These are phyloP conservation scores for Metschnikowia shivogae DNA, from an alignment of 805 yeast species.

Conservation along the genomic window DNA sequence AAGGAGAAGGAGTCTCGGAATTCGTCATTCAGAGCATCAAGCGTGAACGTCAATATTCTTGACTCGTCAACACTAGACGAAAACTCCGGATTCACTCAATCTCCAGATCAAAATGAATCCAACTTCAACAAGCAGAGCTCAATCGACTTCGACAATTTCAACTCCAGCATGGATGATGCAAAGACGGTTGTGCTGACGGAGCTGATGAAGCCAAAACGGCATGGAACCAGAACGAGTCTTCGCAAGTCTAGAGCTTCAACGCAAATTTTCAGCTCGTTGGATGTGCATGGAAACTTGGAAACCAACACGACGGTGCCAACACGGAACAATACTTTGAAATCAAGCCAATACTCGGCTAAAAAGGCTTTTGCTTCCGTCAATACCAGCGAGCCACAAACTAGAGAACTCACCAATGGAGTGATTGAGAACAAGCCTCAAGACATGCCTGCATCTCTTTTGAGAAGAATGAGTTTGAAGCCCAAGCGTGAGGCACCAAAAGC, in stretches of 20 bases:
- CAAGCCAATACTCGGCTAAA: not conserved
- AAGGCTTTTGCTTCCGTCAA: not conserved
- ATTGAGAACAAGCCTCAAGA: not conserved
- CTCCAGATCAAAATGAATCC: slow-evolving; percentile 4
- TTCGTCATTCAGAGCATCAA: slow-evolving; percentile 10
- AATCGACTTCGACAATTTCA: slow-evolving; percentile 7
- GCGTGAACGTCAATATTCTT: slow-evolving; percentile 17
- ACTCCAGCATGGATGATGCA: slow-evolving; percentile 4
- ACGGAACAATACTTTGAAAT: not conserved
- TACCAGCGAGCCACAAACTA: not conserved
- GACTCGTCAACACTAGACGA: slow-evolving; percentile 23
- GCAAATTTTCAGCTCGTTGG: slow-evolving; percentile 29
- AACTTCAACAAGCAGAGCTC: slow-evolving; percentile 1
- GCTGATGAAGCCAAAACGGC: slow-evolving; percentile 7
- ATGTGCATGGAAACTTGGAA: slow-evolving; percentile 11
- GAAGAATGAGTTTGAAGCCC: slow-evolving; percentile 33
- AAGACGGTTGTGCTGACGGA: slow-evolving; percentile 4
- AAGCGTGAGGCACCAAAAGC: slow-evolving; percentile 38
- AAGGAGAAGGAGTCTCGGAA: slow-evolving; percentile 3
- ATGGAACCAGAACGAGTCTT: slow-evolving; percentile 11
- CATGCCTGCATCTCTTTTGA: slow-evolving; percentile 9
- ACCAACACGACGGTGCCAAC: not conserved
- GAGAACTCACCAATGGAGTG: not conserved
- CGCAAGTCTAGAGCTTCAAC: slow-evolving; percentile 25
- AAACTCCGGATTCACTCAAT: slow-evolving; percentile 8